phyloP scores from a whole-genome alignment of 768 basidiomycete genomes.

The Russula dissimulans region DNA sequence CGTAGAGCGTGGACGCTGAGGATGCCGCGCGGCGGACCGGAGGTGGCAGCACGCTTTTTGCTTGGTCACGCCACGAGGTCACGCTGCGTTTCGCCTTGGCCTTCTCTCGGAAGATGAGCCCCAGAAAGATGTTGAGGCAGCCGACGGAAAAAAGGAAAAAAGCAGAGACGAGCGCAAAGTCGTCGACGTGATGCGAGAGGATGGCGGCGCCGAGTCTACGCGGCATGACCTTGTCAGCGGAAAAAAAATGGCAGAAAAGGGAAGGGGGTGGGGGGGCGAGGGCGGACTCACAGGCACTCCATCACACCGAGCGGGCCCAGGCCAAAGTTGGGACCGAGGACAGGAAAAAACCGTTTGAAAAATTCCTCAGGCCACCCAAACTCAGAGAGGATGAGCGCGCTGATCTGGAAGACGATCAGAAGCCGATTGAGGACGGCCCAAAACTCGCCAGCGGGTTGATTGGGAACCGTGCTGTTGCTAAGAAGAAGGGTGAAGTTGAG shows the following conservation, averaged over 20 bases:
- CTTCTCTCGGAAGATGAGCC: slow-evolving; percentile 59
- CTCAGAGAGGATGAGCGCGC: slow-evolving; percentile 77
- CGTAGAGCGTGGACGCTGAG: slow-evolving; percentile 14
- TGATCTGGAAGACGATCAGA: slow-evolving; percentile 75
- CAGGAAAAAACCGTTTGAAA: slow-evolving; percentile 80
- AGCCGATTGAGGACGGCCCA: slow-evolving; percentile 86
- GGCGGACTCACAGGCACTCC: slow-evolving; percentile 58
- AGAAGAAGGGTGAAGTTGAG: slow-evolving; percentile 7
- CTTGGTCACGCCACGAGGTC: slow-evolving; percentile 45
- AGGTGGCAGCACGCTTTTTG: slow-evolving; percentile 15
- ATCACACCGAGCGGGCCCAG: slow-evolving; percentile 81
- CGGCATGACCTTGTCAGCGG: background rate
- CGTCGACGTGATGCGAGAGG: slow-evolving; percentile 59
- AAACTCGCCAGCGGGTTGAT: slow-evolving; percentile 83
- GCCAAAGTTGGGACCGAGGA: slow-evolving; percentile 77
- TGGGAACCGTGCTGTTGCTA: slow-evolving; percentile 73
- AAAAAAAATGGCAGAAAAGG: background rate
- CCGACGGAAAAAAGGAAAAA: slow-evolving; percentile 90
- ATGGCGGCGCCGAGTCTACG: slow-evolving; percentile 40
- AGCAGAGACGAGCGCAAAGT: slow-evolving; percentile 82
- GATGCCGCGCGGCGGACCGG: slow-evolving; percentile 14
- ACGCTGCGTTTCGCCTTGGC: slow-evolving; percentile 56
- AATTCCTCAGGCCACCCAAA: slow-evolving; percentile 69
- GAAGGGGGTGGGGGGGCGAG: background rate
- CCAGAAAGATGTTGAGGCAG: slow-evolving; percentile 77